phyloP scores from a whole-genome alignment of 495 filamentous ascomycete genomes.

The Podospora australis region DNA sequence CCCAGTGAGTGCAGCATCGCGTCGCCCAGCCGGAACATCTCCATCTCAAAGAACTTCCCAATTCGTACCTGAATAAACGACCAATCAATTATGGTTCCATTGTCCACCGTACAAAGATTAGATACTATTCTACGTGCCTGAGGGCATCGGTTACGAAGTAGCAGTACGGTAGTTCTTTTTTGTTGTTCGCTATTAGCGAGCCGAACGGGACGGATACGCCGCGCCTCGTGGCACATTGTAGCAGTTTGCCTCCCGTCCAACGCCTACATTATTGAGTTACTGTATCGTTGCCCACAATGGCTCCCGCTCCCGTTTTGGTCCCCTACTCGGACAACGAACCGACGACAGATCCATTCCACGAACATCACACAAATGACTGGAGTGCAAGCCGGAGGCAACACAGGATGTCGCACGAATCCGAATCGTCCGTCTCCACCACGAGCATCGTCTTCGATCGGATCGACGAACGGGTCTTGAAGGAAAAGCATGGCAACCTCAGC shows the following conservation, averaged over 20 bases:
- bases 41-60: conserved; percentile 3
- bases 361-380: conserved; percentile 7
- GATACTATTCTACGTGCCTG: background rate
- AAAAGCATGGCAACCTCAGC: conserved; percentile 29
- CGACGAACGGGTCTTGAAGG: conserved; percentile 37
- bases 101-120: background rate
- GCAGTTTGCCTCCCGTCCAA: background rate
- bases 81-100: conserved; percentile 14
- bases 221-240: conserved; percentile 6
- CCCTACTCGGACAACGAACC: conserved; percentile 7
- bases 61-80: conserved; percentile 13
- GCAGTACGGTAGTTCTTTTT: too few relatives aligned
- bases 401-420: conserved; percentile 50
- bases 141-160: background rate
- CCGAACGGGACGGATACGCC: background rate
- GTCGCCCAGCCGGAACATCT: too few relatives aligned
- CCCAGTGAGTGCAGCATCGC: too few relatives aligned
- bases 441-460: conserved; percentile 73
- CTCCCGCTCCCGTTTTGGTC: conserved; percentile 3
- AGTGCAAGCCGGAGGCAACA: too few relatives aligned
- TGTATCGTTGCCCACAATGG: conserved; percentile 4
- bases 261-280: background rate
- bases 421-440: conserved; percentile 66
- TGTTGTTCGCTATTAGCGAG: conserved; percentile 4
- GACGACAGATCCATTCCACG: background rate